Conservation (phyloP, 2,329 filamentous ascomycete genomes). For the Diaporthe aspalathi region DNA sequence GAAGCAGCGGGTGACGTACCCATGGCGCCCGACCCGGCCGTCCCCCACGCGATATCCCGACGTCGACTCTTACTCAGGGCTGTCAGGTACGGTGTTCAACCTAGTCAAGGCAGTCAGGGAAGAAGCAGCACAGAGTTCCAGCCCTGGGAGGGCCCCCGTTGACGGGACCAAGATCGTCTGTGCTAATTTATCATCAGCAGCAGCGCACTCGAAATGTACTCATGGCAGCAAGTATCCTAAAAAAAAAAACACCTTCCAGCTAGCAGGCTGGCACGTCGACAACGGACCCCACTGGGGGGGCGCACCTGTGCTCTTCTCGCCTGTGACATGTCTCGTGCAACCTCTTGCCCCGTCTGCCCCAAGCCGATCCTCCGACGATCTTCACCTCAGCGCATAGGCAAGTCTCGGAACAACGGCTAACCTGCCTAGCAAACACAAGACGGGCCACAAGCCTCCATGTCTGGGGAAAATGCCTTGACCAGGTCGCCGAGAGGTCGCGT, state of each 20-base stretch:
- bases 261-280: background rate
- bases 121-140: background rate
- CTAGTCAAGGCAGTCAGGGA: too few species aligned
- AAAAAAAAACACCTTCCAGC: background rate
- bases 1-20: constrained; percentile 7
- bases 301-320: background rate
- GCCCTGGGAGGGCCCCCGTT: background rate
- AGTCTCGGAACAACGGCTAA: constrained; percentile 10
- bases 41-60: constrained; percentile 21
- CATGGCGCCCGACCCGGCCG: constrained; percentile 2
- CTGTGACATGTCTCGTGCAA: constrained; percentile 24
- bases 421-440: background rate
- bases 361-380: constrained; percentile 13
- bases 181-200: background rate
- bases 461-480: background rate
- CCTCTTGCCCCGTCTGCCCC: background rate
- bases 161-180: background rate
- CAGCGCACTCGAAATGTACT: background rate
- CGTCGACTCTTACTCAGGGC: background rate
- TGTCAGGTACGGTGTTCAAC: background rate
- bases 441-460: background rate
- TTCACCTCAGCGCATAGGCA: background rate
- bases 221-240: background rate
- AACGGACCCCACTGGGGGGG: background rate
- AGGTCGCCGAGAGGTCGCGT: background rate